A percentile compares a stretch with the other conserved stretches of the same genome.
These are phyloP conservation scores for Cystobasidiopsis lactophilus DNA, from an alignment of 768 basidiomycete species.

Conservation along the genomic window DNA sequence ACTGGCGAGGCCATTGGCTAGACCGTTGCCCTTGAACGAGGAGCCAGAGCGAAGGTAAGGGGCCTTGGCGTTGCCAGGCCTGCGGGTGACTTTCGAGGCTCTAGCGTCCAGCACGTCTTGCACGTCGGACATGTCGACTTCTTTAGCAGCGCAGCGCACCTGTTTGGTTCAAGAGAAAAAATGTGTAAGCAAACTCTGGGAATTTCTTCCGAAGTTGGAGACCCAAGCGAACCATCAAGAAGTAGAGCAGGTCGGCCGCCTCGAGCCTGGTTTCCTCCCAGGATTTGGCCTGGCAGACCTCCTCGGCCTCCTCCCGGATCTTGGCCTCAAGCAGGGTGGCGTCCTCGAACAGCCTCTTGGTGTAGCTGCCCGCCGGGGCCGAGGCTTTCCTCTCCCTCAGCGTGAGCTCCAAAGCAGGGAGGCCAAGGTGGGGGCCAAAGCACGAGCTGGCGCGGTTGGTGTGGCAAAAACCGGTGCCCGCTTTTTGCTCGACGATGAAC, in stretches of 20 bases:
- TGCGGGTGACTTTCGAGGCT: constrained; percentile 60
- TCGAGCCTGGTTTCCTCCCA: constrained; percentile 77
- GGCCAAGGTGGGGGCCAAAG: constrained; percentile 60
- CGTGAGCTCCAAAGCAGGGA: constrained; percentile 58
- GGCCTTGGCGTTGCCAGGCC: constrained; percentile 79
- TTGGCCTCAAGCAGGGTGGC: constrained; percentile 63
- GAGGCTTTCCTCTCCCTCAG: constrained; percentile 45
- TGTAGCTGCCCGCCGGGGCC: constrained; percentile 83
- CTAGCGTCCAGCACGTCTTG: constrained; percentile 65
- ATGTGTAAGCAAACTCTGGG: not conserved
- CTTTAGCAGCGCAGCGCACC: constrained; percentile 25
- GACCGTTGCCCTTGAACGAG: not conserved
- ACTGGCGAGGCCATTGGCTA: not conserved
- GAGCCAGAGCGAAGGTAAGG: constrained; percentile 26
- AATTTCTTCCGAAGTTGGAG: constrained; percentile 52
- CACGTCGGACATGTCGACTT: constrained; percentile 61
- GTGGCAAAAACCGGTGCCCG: constrained; percentile 70
- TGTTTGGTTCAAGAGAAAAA: not conserved
- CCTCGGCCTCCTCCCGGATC: constrained; percentile 96
- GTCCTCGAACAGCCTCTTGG: constrained; percentile 62
- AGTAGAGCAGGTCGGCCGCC: constrained; percentile 85
- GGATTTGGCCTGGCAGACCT: constrained; percentile 53
- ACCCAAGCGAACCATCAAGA: constrained; percentile 64
- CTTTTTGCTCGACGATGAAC: constrained; percentile 52
- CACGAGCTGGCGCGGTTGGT: constrained; percentile 31